Conservation (phyloP, 2,329 filamentous ascomycete genomes). For the Elsinoe ampelina region DNA sequence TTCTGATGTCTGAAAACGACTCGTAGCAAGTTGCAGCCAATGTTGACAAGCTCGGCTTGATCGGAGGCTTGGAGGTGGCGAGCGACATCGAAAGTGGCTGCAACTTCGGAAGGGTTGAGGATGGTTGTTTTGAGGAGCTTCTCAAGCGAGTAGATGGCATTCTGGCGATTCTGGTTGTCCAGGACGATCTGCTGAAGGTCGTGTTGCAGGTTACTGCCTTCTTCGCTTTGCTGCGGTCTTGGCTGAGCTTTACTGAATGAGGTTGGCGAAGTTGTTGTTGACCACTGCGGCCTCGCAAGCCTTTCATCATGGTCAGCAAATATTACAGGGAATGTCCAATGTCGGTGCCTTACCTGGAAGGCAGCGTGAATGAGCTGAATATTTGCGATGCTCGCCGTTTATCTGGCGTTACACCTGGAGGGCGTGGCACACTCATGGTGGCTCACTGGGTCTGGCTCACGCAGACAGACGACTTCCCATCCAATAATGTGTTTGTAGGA, state of each 20-base stretch:
- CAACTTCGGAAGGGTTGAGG: conserved; percentile 4
- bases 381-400: conserved; percentile 13
- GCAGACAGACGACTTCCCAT: neutral
- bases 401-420: conserved; percentile 10
- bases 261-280: neutral
- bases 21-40: conserved; percentile 2
- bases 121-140: neutral
- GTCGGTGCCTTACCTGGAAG: neutral
- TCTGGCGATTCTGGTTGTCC: neutral
- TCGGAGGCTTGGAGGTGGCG: neutral
- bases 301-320: neutral
- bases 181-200: neutral
- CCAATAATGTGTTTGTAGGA: neutral
- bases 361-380: conserved; percentile 9
- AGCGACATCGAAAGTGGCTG: neutral
- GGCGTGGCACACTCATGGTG: conserved; percentile 5
- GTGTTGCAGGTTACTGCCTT: neutral
- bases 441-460: neutral
- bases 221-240: neutral
- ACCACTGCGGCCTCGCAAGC: neutral
- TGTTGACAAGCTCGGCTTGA: neutral
- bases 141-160: neutral
- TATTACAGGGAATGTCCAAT: neutral
- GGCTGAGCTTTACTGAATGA: neutral
- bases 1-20: neutral